Evolutionary conservation across 1,284 basidiomycete genomes (phyloP).

Genomic region (Microbotryum saponariae): DNA sequence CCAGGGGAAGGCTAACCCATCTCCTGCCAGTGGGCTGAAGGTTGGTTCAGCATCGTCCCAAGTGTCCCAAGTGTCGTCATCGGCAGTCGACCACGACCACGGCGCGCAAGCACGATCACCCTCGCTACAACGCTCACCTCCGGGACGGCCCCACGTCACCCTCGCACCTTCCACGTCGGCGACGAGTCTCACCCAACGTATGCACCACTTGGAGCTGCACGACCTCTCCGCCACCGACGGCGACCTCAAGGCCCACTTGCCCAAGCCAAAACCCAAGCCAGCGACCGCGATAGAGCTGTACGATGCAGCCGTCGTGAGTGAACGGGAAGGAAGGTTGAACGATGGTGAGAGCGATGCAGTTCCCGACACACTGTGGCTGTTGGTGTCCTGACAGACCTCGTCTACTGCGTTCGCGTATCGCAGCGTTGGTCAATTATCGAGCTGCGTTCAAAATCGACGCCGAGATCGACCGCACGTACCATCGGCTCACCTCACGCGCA

Average conservation of each 20-base stretch:
- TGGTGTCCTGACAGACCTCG: neutral
- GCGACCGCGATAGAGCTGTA: constrained; percentile 34
- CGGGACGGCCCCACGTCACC: neutral
- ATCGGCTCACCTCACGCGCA: constrained; percentile 12
- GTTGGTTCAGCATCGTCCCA: neutral
- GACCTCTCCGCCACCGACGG: neutral
- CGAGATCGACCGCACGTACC: constrained; percentile 32
- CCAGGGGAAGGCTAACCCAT: neutral
- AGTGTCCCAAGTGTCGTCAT: neutral
- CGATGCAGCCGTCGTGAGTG: constrained; percentile 25
- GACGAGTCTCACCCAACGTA: neutral
- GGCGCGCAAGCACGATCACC: neutral
- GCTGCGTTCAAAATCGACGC: constrained; percentile 33
- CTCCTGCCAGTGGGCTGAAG: neutral
- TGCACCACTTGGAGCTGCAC: neutral
- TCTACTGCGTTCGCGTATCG: neutral
- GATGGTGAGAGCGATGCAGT: constrained; percentile 22
- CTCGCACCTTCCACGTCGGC: neutral
- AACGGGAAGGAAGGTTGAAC: constrained; percentile 32
- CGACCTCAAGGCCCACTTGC: neutral
- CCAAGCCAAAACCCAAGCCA: neutral
- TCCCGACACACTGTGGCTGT: neutral
- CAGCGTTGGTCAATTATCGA: constrained; percentile 31
- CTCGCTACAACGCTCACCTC: neutral
- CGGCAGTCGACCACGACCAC: neutral